A percentile compares a stretch with the other conserved stretches of the same genome.
These are phyloP conservation scores for Heterobasidion irregulare DNA, from an alignment of 1,284 basidiomycete species.

Conservation along the genomic window DNA sequence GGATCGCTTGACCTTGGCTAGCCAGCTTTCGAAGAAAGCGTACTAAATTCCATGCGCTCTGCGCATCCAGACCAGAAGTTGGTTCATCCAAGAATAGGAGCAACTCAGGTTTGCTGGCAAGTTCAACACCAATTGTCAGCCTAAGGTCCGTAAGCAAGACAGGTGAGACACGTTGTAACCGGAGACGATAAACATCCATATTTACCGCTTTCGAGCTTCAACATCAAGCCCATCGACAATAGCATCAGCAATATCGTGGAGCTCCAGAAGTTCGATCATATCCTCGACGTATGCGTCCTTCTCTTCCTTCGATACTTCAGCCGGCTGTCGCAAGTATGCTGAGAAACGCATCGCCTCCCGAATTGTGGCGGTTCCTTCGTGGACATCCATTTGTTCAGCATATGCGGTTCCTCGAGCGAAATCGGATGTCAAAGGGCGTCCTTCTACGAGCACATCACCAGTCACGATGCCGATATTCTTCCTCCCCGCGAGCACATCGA, in stretches of 20 bases:
- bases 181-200: too few species aligned
- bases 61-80: constrained; percentile 58
- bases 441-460: constrained; percentile 80
- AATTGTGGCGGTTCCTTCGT: constrained; percentile 81
- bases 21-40: constrained; percentile 82
- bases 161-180: too few species aligned
- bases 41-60: constrained; percentile 81
- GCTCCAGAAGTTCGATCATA: constrained; percentile 63
- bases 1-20: constrained; percentile 78
- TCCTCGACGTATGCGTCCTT: constrained; percentile 79
- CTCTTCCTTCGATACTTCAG: constrained; percentile 61
- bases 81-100: constrained; percentile 68
- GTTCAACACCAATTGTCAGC: constrained; percentile 83
- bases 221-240: constrained; percentile 57
- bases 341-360: constrained; percentile 89
- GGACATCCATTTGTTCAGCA: constrained; percentile 84
- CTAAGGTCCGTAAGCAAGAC: constrained; percentile 22
- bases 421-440: constrained; percentile 62
- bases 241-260: constrained; percentile 57
- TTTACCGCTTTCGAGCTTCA: constrained; percentile 62
- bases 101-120: constrained; percentile 77
- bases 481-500: constrained; percentile 85
- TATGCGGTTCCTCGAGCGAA: constrained; percentile 80
- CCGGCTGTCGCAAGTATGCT: constrained; percentile 84
- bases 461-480: constrained; percentile 81